phyloP scores from a whole-genome alignment of 306 rosid genomes.

The Alnus glutinosa region DNA sequence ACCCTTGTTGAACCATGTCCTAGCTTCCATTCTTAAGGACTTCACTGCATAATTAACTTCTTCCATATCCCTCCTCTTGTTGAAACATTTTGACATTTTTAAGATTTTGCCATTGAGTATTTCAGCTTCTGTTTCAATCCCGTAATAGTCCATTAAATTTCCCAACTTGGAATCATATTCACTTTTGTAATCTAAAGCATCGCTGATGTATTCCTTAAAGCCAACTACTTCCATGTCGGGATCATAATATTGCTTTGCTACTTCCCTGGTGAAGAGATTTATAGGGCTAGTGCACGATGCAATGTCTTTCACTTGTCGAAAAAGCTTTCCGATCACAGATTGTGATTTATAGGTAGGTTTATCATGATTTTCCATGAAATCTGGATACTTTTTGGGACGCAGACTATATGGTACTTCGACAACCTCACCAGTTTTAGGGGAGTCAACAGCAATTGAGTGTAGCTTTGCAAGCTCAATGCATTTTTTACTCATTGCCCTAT shows the following conservation, averaged over 20 bases:
- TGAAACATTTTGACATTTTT: too few relatives aligned
- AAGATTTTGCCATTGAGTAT: too few relatives aligned
- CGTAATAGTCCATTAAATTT: too few relatives aligned
- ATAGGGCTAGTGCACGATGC: conserved; percentile 2
- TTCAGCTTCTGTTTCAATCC: too few relatives aligned
- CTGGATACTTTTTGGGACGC: conserved; percentile 21
- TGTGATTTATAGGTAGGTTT: conserved; percentile 29
- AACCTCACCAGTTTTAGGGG: conserved; percentile 34
- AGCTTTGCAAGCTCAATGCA: conserved; percentile 37
- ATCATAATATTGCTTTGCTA: conserved; percentile 33
- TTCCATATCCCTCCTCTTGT: too few relatives aligned
- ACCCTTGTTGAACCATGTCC: too few relatives aligned
- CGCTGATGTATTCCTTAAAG: conserved; percentile 57
- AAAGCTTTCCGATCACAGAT: conserved; percentile 42
- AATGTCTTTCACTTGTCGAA: not conserved
- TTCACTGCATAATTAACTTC: too few relatives aligned
- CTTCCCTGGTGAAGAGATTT: conserved; percentile 32
- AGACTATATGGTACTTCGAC: conserved; percentile 25
- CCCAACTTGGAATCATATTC: conserved; percentile 64
- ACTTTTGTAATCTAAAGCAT: conserved; percentile 58
- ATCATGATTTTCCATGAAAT: conserved; percentile 47
- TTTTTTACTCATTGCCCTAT: not conserved
- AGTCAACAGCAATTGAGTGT: conserved; percentile 44
- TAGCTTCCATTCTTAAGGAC: too few relatives aligned
- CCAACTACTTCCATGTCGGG: conserved; percentile 58